Percentiles rank a stretch among this genome's conserved stretches.
Evolutionary conservation across 768 basidiomycete genomes (phyloP).

Genomic region (Dentipellis fragilis): DNA sequence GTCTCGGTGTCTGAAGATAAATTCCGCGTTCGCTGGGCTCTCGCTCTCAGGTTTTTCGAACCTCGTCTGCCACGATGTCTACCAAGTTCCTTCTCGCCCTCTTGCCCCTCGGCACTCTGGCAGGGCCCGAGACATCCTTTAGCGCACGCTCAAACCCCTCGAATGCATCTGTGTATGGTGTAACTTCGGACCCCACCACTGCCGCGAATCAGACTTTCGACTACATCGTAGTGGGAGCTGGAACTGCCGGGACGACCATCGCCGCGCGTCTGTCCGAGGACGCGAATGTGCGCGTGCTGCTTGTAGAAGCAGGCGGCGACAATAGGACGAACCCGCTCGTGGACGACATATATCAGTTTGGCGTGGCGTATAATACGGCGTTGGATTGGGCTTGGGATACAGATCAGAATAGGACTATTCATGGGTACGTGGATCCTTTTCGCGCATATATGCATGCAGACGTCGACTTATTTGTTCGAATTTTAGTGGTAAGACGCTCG

Average conservation of each 20-base stretch:
- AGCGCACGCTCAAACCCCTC: too few relatives aligned
- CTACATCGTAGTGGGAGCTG: not conserved
- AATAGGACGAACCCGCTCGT: not conserved
- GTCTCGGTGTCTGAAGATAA: too few relatives aligned
- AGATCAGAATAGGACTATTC: not conserved
- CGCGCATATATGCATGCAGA: not conserved
- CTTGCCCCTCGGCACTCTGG: too few relatives aligned
- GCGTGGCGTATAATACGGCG: not conserved
- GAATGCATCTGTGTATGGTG: not conserved
- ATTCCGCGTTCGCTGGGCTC: too few relatives aligned
- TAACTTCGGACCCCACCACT: not conserved
- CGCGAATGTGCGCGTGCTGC: not conserved
- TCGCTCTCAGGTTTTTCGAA: too few relatives aligned
- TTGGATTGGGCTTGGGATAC: not conserved
- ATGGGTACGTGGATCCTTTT: not conserved
- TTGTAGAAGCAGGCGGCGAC: not conserved
- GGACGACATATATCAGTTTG: not conserved
- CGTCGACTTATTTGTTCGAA: not conserved
- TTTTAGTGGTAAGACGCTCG: conserved; percentile 31
- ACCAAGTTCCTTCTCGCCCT: too few relatives aligned
- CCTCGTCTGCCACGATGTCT: too few relatives aligned
- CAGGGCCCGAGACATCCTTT: too few relatives aligned
- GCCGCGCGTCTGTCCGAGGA: not conserved
- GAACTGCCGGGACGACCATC: not conserved
- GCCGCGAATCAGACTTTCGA: not conserved